Evolutionary conservation across 768 basidiomycete species (phyloP).

Genomic region (Boletus bicolor): DNA sequence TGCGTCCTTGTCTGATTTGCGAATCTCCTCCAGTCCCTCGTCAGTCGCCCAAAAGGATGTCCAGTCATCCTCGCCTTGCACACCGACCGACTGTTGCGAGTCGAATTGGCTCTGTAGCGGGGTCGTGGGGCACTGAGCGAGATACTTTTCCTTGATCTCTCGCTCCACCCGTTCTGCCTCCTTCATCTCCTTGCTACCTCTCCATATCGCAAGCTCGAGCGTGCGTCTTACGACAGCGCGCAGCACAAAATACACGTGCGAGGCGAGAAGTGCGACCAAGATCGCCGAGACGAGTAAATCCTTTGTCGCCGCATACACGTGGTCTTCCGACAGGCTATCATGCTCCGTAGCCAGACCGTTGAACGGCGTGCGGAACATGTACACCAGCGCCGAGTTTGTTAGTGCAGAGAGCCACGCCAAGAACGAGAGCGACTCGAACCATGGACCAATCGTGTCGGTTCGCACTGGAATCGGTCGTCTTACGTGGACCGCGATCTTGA

Average conservation of each 20-base stretch:
- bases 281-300: slow-evolving; percentile 60
- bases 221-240: slow-evolving; percentile 61
- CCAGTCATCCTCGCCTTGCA: slow-evolving; percentile 24
- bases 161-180: slow-evolving; percentile 55
- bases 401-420: slow-evolving; percentile 88
- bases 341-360: slow-evolving; percentile 9
- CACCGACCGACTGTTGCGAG: not conserved
- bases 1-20: slow-evolving; percentile 59
- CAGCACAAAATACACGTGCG: slow-evolving; percentile 78
- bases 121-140: slow-evolving; percentile 19
- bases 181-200: slow-evolving; percentile 62
- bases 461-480: slow-evolving; percentile 84
- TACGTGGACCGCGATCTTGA: slow-evolving; percentile 87
- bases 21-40: slow-evolving; percentile 73
- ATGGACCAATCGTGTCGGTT: slow-evolving; percentile 89
- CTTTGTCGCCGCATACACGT: slow-evolving; percentile 37
- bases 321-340: slow-evolving; percentile 11
- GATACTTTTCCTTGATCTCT: slow-evolving; percentile 46
- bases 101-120: not conserved
- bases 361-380: slow-evolving; percentile 69
- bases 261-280: slow-evolving; percentile 76
- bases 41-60: slow-evolving; percentile 65
- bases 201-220: slow-evolving; percentile 76
- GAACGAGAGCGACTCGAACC: slow-evolving; percentile 86
- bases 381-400: slow-evolving; percentile 86